Percentiles rank a stretch among this genome's conserved stretches.
Evolutionary conservation across 73 alveolate genomes (phyloP).

Genomic region (Stentor roeselii): DNA sequence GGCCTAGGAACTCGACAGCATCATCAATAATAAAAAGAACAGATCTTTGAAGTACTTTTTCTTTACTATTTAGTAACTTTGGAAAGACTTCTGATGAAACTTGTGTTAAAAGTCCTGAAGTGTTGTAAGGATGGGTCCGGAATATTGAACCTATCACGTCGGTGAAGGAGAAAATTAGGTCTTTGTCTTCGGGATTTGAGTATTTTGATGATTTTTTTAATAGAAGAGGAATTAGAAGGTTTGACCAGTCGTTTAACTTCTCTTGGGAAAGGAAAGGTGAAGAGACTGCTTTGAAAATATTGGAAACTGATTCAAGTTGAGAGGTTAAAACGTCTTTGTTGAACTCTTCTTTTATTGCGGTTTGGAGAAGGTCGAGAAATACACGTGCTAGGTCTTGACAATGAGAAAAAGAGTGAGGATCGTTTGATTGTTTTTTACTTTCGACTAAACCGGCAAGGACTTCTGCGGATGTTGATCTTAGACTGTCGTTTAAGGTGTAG

Average conservation of each 20-base stretch:
- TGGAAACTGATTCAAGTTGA: slow-evolving; percentile 35
- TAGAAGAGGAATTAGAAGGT: no score
- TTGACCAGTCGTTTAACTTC: no score
- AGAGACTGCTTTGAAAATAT: no score
- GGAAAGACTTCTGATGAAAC: slow-evolving; percentile 40
- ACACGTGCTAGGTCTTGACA: no score
- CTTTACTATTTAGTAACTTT: slow-evolving; percentile 37
- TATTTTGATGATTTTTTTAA: no score
- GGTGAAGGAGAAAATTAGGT: slow-evolving; percentile 63
- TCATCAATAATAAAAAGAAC: slow-evolving; percentile 92
- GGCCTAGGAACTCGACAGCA: slow-evolving; percentile 92
- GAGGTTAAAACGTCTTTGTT: slow-evolving; percentile 21
- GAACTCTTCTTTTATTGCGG: slow-evolving; percentile 28
- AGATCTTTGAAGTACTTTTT: slow-evolving; percentile 62
- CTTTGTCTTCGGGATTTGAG: slow-evolving; percentile 69
- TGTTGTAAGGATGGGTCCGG: slow-evolving; percentile 65
- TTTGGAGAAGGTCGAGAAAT: slow-evolving; percentile 39
- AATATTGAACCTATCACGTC: slow-evolving; percentile 74
- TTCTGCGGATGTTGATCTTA: slow-evolving; percentile 73
- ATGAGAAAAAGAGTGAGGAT: slow-evolving; percentile 37
- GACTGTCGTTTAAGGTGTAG: slow-evolving; percentile 61
- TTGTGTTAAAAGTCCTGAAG: slow-evolving; percentile 29
- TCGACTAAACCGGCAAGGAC: slow-evolving; percentile 67
- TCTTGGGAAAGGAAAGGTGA: no score
- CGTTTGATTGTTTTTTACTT: no score